phyloP scores from a whole-genome alignment of 2,329 filamentous ascomycete genomes.

The Ceratocystis albifundus region DNA sequence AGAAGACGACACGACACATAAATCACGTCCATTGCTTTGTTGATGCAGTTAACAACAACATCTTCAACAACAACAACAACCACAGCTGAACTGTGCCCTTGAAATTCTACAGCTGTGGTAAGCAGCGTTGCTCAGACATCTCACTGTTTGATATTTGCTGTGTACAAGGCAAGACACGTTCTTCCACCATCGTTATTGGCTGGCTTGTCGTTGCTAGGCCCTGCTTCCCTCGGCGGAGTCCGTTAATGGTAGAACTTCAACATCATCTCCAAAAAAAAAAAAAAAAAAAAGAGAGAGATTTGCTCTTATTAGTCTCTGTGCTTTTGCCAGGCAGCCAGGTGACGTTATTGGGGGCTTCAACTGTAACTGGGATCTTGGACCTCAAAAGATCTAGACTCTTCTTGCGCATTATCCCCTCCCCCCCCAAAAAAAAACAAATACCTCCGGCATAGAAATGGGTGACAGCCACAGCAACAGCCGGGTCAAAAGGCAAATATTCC shows the following conservation, averaged over 20 bases:
- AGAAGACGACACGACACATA: not conserved
- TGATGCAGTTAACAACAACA: not conserved
- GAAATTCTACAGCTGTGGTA: not conserved
- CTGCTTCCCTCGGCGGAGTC: slow-evolving; percentile 8
- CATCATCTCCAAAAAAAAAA: not conserved
- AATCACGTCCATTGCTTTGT: not conserved
- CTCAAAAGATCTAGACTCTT: no score
- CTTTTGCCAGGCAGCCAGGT: not conserved
- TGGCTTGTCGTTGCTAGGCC: not conserved
- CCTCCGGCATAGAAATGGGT: not conserved
- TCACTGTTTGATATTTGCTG: not conserved
- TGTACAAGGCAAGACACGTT: no score
- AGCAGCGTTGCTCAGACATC: not conserved
- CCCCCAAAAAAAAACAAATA: no score
- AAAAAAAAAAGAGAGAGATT: no score
- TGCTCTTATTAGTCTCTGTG: not conserved
- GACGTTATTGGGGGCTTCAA: no score
- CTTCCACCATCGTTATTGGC: not conserved
- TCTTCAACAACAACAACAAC: no score
- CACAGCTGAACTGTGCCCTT: not conserved
- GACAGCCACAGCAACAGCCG: not conserved
- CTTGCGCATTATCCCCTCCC: no score
- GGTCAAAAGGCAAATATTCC: slow-evolving; percentile 15
- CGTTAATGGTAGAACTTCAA: slow-evolving; percentile 1
- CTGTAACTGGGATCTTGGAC: not conserved